Evolutionary conservation across 345 rosid genomes (phyloP), one percentile per base, ranked within the genome.

Genomic region (Arabidopsis arenosa): DNA sequence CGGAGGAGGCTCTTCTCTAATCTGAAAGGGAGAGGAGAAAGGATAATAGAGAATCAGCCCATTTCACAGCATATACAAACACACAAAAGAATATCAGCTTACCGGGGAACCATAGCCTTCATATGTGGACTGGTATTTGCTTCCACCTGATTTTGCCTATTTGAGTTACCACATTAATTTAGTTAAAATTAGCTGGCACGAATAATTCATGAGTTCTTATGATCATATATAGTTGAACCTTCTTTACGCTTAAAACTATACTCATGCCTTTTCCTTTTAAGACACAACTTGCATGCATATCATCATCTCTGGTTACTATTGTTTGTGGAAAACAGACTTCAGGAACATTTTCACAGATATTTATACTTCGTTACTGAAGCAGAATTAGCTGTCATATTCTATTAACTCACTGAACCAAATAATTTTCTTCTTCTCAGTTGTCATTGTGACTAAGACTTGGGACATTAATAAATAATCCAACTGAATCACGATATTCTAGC

Each of bases 1-100:
- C 9, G 93, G 98, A 73, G 97, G 97, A 78, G 97, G 96, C 76
- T 92, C 99, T 87, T 92, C 98, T 75, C 93, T 86, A 28, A 88
- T 90, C 97, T 92, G 90, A 58, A 75, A 54, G 41, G 36, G 59
- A 49, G 12, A 28, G 14, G 13, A 47, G 12, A 73, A 67, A 17
- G 61, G 49, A 66, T 15, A 52, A 64, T 5, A 47, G 26, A 18
- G 12, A 60, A 47, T 11, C 57, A 39, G 66, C 21, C 32, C 48
- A 39, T 5, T 7, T 73, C 30, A 64, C 28, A 35, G 14, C 40
- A 71, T 64, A 56, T 43, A 48, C 14, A 68, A 75, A 76, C 54
- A 68, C 23, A 60, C 11, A 49, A 54, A 57, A 21, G n/a, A 70
- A 39, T 40, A 61, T 18, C 68, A 53, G 58, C 84, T 84, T 79